Percentiles rank a stretch among this genome's conserved stretches.
Conservation (phyloP, 2,329 filamentous ascomycete species). For the Colletotrichum salicis region DNA sequence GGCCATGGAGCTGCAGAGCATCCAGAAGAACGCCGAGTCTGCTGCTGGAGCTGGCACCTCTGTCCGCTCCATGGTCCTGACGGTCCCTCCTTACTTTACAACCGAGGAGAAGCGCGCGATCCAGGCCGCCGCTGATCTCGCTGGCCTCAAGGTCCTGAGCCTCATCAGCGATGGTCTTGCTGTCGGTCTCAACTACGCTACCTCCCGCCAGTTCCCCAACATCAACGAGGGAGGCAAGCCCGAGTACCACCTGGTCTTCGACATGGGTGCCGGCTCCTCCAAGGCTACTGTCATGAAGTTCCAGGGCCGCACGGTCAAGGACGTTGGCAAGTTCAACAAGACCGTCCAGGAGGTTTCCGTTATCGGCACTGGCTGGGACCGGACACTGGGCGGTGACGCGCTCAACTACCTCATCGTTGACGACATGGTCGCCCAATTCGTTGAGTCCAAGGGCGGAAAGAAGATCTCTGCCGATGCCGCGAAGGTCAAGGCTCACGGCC, state of each 20-base stretch:
- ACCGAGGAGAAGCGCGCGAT: constrained; percentile 89
- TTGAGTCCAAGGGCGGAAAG: constrained; percentile 75
- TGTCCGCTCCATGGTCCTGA: constrained; percentile 87
- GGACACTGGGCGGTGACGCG: constrained; percentile 86
- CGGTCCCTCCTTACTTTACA: constrained; percentile 90
- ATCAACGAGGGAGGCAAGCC: constrained; percentile 85
- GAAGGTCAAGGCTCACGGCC: constrained; percentile 78
- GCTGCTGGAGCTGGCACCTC: constrained; percentile 79
- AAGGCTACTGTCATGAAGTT: constrained; percentile 91
- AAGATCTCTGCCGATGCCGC: constrained; percentile 70
- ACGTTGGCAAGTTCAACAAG: constrained; percentile 93
- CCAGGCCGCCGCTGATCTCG: constrained; percentile 84
- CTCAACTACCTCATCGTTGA: constrained; percentile 90
- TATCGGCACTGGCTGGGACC: constrained; percentile 87
- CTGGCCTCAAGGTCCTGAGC: constrained; percentile 85
- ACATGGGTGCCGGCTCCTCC: constrained; percentile 96
- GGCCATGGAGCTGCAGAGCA: constrained; percentile 94
- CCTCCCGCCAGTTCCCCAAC: constrained; percentile 86
- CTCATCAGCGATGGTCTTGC: constrained; percentile 90
- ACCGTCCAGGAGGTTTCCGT: constrained; percentile 95
- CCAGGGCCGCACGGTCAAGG: constrained; percentile 89
- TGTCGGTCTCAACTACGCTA: constrained; percentile 95
- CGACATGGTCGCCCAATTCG: constrained; percentile 85
- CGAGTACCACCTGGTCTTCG: constrained; percentile 92
- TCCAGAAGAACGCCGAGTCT: constrained; percentile 87